Base-by-base conservation (phyloP, 768 basidiomycete species). In the Coprinopsis marcescibilis region DNA sequence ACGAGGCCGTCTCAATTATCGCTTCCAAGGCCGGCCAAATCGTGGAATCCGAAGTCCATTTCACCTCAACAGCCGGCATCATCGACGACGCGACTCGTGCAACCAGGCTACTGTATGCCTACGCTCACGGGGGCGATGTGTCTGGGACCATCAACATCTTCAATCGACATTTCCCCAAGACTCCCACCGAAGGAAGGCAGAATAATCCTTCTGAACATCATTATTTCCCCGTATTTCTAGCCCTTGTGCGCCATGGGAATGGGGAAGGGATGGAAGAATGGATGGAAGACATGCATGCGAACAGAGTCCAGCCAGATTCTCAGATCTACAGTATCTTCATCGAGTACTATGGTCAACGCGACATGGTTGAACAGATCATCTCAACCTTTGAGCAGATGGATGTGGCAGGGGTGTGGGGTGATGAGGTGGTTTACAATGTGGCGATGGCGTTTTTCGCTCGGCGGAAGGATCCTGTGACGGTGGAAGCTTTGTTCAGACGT, bases 191-290 rank as follows among this genome's bases (percentile, higher is more conserved):
- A 11, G 35, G 54, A 15, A 45, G 44, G 25, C 20, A 14, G 20
- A 21, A 23, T 15, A 24, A 40, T 4, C 20, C 13, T 4, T 8
- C 24, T 12, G 6, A 24, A 4, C 4, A 7, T 15, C 41, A 85
- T 51, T 88, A 76, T 56, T 71, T 75, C 13, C 65, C 72, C 32
- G 65, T 85, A 54, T 66, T 88, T 14, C 68, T 71, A 49, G 81
- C 80, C 14, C 68, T 78, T 50, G 69, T 77, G 2, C 65, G 67
- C 51, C 57, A 60, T 6, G 71, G 73, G 6, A 70, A 83, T 52
- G 58, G 69, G 33, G 59, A 65, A 24, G 75, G 73, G 12, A 67
- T 84, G 54, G 70, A 73, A 50, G 37, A 45, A 54, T 85, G 83
- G 83, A 55, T 89, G 48, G 60, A 65, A 37, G 65, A 61, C 6